Percentiles rank a stretch among this genome's conserved stretches.
phyloP scores from a whole-genome alignment of 2,329 filamentous ascomycete species.

The Pseudonectria foliicola region DNA sequence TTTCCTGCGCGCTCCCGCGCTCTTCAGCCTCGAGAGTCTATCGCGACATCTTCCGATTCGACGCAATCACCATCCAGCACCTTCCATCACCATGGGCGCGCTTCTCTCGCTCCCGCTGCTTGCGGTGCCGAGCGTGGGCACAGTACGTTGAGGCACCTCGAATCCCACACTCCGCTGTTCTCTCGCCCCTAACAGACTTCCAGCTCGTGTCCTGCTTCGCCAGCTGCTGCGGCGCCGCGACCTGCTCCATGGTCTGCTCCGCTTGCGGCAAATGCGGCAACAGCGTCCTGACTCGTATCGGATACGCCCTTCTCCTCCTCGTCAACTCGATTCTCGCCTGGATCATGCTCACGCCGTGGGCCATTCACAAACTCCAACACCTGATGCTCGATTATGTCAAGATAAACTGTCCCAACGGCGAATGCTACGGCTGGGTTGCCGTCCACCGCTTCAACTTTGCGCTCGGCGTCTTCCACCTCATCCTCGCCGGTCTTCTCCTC shows the following conservation, averaged over 20 bases:
- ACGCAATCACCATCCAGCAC: neutral
- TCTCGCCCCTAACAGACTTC: neutral
- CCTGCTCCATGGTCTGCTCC: slow-evolving; percentile 91
- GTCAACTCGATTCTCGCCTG: slow-evolving; percentile 95
- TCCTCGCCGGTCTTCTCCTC: slow-evolving; percentile 76
- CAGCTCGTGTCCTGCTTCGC: slow-evolving; percentile 71
- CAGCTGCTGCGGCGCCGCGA: slow-evolving; percentile 94
- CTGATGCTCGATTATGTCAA: slow-evolving; percentile 93
- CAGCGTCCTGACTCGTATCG: slow-evolving; percentile 95
- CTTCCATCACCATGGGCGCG: slow-evolving; percentile 65
- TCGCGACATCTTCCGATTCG: neutral
- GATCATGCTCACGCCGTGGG: slow-evolving; percentile 99
- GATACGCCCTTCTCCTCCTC: slow-evolving; percentile 88
- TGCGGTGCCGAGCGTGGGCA: slow-evolving; percentile 77
- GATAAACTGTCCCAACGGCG: slow-evolving; percentile 82
- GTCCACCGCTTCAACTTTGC: slow-evolving; percentile 98
- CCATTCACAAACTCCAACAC: slow-evolving; percentile 88
- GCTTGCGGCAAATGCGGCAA: slow-evolving; percentile 96
- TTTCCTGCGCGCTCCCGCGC: slow-evolving; percentile 4
- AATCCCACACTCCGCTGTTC: neutral
- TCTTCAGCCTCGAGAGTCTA: neutral
- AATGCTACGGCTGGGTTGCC: slow-evolving; percentile 92
- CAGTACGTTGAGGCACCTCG: slow-evolving; percentile 51
- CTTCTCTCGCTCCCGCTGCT: slow-evolving; percentile 83
- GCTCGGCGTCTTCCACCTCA: slow-evolving; percentile 84